Evolutionary conservation across 805 yeast genomes (phyloP).

Genomic region (Metahyphopichia silvanorum): DNA sequence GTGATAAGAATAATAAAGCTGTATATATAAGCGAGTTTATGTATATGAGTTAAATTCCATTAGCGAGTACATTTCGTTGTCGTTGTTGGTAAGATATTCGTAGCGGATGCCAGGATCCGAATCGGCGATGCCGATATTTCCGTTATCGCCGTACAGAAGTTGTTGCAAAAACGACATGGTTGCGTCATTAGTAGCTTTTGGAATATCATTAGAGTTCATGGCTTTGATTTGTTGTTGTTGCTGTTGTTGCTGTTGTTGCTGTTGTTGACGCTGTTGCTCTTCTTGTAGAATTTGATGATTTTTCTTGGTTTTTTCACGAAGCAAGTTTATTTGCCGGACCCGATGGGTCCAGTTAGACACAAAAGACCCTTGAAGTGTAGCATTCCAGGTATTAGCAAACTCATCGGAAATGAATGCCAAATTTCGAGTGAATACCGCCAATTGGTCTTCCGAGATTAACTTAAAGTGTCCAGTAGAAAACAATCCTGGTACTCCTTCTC

Average conservation of each 20-base stretch:
- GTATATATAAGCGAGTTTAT: slow-evolving; percentile 6
- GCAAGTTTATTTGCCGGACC: slow-evolving; percentile 46
- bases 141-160: slow-evolving; percentile 11
- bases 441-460: slow-evolving; percentile 54
- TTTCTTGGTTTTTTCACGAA: slow-evolving; percentile 25
- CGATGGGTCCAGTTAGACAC: slow-evolving; percentile 68
- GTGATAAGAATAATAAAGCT: too few species aligned
- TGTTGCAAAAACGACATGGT: slow-evolving; percentile 33
- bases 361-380: slow-evolving; percentile 44
- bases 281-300: slow-evolving; percentile 25
- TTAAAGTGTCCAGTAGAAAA: slow-evolving; percentile 77
- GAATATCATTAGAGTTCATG: neutral
- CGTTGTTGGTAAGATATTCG: slow-evolving; percentile 17
- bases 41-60: slow-evolving; percentile 33
- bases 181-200: slow-evolving; percentile 10
- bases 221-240: slow-evolving; percentile 2
- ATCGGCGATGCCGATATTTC: neutral
- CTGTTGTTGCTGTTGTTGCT: slow-evolving; percentile 3
- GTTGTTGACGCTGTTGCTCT: slow-evolving; percentile 13
- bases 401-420: slow-evolving; percentile 62
- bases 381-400: slow-evolving; percentile 75
- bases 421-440: slow-evolving; percentile 66
- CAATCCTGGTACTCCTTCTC: slow-evolving; percentile 71
- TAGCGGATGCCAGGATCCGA: slow-evolving; percentile 8
- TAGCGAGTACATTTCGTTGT: slow-evolving; percentile 18